phyloP scores from a whole-genome alignment of 495 filamentous ascomycete genomes.

The Bathelium albidoporum region DNA sequence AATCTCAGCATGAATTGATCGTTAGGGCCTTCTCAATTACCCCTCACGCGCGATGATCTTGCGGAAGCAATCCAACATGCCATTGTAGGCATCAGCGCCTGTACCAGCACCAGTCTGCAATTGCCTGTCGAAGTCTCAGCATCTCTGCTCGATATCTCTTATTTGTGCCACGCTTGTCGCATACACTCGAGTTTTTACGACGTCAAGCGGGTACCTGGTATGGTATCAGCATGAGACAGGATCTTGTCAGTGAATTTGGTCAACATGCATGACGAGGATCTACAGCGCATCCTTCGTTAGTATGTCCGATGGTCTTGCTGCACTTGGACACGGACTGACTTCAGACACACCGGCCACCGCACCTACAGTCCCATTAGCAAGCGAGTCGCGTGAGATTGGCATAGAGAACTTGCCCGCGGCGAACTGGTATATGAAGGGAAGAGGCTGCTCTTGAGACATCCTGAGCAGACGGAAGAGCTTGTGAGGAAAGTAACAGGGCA shows the following conservation, averaged over 20 bases:
- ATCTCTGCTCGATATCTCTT: background rate
- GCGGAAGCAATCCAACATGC: slow-evolving; percentile 94
- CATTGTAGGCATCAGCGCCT: slow-evolving; percentile 76
- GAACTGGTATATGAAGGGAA: slow-evolving; percentile 81
- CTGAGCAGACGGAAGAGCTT: slow-evolving; percentile 20
- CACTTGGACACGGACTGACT: slow-evolving; percentile 40
- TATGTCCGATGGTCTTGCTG: slow-evolving; percentile 10
- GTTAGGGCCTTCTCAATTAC: slow-evolving; percentile 37
- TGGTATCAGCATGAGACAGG: slow-evolving; percentile 16
- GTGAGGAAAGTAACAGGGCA: background rate
- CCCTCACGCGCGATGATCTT: slow-evolving; percentile 95
- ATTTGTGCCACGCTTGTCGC: background rate
- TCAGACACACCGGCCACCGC: slow-evolving; percentile 89
- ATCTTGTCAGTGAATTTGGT: slow-evolving; percentile 4
- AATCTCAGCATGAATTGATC: slow-evolving; percentile 9
- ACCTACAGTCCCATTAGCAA: slow-evolving; percentile 31
- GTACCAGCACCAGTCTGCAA: slow-evolving; percentile 63
- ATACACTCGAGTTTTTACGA: too few relatives aligned
- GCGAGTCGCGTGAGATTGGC: background rate
- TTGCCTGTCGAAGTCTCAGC: slow-evolving; percentile 47
- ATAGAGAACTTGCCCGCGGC: slow-evolving; percentile 48
- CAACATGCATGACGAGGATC: slow-evolving; percentile 75
- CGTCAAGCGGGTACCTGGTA: slow-evolving; percentile 89
- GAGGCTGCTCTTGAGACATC: slow-evolving; percentile 60
- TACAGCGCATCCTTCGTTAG: slow-evolving; percentile 31